Base-by-base conservation (phyloP, 1,284 basidiomycete genomes). In the Neonothopanus nambi region DNA sequence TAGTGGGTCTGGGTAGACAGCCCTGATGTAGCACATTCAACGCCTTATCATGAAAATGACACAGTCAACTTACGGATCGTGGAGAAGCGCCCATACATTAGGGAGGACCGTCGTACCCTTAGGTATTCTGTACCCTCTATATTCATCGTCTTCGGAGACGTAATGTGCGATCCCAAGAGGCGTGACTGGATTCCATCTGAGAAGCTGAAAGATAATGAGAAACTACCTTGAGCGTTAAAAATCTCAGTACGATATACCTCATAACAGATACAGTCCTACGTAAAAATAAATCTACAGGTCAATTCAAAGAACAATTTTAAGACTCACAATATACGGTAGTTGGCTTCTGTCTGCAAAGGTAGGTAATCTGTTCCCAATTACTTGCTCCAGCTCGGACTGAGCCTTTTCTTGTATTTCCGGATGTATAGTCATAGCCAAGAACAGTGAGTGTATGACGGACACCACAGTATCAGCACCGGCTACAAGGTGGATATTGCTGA, bases 131-230 rank as follows among this genome's bases (percentile, higher is more conserved):
- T 73, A 76, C 12, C 76, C 77, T 24, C 65, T 54, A 54, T 78
- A 78, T 38, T 68, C 69, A 48, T 78, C 74, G 38, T 77, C 70
- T 47, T 72, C 61, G 23, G 68, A 63, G 30, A 67, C 65, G 51
- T 64, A 66, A 51, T 72, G 76, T 15, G 65, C 69, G n/a, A 77
- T 44, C 7, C 70, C 71, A 46, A 77, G 53, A 28, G 75, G 73
- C 13, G 68, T 62, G n/a, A 72, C 67, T n/a, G 75, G 76, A 57
- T 75, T 70, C 76, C 76, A 78, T 48, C 76, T 64, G 6, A 77
- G 59, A 28, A 70, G 65, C 64, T 72, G 55, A 47, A 2, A 33
- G 47, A 36, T 54, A 57, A 23, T 48, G 24, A 28, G 54, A 21
- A 17, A 21, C 11, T 0, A 51, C 44, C 9, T 46, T 52, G 18